These are phyloP conservation scores for Coemansia aciculifera DNA, from an alignment of 192 early-diverging fungal genomes.

Conservation along the genomic window DNA sequence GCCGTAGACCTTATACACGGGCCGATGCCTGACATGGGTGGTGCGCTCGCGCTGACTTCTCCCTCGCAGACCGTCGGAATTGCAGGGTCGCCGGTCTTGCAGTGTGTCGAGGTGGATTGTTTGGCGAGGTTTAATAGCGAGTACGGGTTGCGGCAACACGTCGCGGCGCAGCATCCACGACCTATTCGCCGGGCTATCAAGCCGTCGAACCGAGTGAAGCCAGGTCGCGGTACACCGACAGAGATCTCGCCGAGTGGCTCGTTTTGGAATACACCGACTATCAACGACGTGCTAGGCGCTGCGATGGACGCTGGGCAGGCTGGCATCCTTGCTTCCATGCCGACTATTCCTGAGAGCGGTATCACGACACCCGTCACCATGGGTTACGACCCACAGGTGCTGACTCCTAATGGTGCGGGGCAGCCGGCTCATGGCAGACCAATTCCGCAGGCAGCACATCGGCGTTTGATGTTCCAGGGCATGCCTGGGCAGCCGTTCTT, in stretches of 20 bases:
- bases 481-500: not conserved
- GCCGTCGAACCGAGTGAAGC: constrained; percentile 30
- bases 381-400: constrained; percentile 4
- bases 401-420: not conserved
- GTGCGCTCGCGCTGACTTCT: not conserved
- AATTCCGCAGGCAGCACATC: constrained; percentile 1
- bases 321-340: constrained; percentile 15
- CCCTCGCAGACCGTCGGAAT: not conserved
- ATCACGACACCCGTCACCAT: constrained; percentile 4
- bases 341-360: constrained; percentile 29
- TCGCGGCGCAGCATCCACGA: constrained; percentile 34
- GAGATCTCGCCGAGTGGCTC: not conserved
- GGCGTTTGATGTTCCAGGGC: constrained; percentile 10
- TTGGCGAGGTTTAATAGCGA: constrained; percentile 27
- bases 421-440: not conserved
- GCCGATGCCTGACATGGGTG: not conserved
- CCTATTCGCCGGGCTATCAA: constrained; percentile 48
- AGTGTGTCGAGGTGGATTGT: constrained; percentile 49
- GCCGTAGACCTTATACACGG: not conserved
- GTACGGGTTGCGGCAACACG: constrained; percentile 39
- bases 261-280: constrained; percentile 32
- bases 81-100: constrained; percentile 2
- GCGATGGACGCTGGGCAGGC: constrained; percentile 1
- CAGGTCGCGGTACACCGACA: constrained; percentile 18
- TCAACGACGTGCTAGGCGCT: constrained; percentile 25